A percentile compares a stretch with the other conserved stretches of the same genome.
Conservation (phyloP, 2,329 filamentous ascomycete genomes). For the Coniella lustricola region DNA sequence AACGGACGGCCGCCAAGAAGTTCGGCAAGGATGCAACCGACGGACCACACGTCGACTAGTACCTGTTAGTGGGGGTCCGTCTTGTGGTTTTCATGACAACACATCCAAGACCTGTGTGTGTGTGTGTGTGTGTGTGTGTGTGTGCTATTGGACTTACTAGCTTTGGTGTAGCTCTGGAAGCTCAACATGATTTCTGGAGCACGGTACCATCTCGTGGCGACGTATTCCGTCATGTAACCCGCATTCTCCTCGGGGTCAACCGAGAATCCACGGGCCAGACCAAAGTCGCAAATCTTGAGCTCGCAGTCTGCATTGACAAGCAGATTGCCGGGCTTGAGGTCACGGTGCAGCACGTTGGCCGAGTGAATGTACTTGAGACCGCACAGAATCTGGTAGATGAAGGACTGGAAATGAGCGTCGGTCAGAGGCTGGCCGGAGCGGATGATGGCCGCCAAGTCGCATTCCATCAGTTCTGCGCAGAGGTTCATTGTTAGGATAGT, state of each 20-base stretch:
- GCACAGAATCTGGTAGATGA: conserved; percentile 99
- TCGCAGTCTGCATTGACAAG: conserved; percentile 98
- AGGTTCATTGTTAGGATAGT: not conserved
- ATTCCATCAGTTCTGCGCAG: conserved; percentile 91
- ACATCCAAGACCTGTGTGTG: not conserved
- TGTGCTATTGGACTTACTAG: too few relatives aligned
- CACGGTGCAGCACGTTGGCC: conserved; percentile 92
- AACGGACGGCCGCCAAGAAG: conserved; percentile 93
- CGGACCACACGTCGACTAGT: conserved; percentile 97
- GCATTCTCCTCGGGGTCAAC: conserved; percentile 97
- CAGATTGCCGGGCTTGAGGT: conserved; percentile 93
- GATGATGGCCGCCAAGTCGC: conserved; percentile 95
- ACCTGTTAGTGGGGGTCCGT: not conserved
- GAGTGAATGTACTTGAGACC: conserved; percentile 99
- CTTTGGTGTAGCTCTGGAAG: conserved; percentile 99
- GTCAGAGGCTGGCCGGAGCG: conserved; percentile 94
- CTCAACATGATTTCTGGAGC: conserved; percentile 99
- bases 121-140: not conserved
- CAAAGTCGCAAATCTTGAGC: conserved; percentile 98
- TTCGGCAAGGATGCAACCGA: conserved; percentile 95
- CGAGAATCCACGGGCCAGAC: conserved; percentile 91
- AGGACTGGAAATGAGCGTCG: conserved; percentile 98
- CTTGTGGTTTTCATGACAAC: too few relatives aligned
- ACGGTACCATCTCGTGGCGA: conserved; percentile 90
- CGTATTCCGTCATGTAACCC: conserved; percentile 99